Evolutionary conservation across 2,329 filamentous ascomycete species (phyloP).

Genomic region (Exophiala calicioides): DNA sequence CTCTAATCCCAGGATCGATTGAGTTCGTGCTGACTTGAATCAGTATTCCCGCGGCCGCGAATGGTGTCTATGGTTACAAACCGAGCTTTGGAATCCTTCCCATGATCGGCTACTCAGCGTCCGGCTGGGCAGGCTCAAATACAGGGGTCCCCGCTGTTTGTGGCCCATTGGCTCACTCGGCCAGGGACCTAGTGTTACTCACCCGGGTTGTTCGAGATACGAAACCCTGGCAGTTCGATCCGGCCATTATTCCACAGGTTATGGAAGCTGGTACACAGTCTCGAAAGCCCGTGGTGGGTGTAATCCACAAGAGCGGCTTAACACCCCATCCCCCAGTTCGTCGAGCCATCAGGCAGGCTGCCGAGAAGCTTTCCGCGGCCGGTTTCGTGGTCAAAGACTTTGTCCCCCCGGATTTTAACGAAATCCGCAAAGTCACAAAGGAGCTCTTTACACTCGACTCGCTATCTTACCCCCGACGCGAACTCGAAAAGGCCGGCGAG

Average conservation of each 20-base stretch:
- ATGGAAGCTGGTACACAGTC: slow-evolving; percentile 29
- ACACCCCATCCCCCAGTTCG: slow-evolving; percentile 65
- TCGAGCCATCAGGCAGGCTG: slow-evolving; percentile 49
- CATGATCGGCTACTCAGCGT: slow-evolving; percentile 19
- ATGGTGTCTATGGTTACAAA: slow-evolving; percentile 54
- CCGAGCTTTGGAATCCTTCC: slow-evolving; percentile 47
- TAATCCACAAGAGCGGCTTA: slow-evolving; percentile 51
- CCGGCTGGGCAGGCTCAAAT: slow-evolving; percentile 14
- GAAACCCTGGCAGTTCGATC: slow-evolving; percentile 56
- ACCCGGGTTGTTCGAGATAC: slow-evolving; percentile 43
- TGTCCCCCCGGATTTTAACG: slow-evolving; percentile 35
- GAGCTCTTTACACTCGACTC: slow-evolving; percentile 41
- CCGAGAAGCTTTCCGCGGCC: slow-evolving; percentile 41
- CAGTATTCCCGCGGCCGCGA: slow-evolving; percentile 51
- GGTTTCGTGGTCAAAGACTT: slow-evolving; percentile 37
- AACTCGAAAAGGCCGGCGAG: slow-evolving; percentile 37
- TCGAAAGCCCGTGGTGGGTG: slow-evolving; percentile 60
- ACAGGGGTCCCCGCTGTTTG: slow-evolving; percentile 50
- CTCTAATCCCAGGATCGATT: background rate
- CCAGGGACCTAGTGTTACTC: slow-evolving; percentile 50
- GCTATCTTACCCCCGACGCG: slow-evolving; percentile 38
- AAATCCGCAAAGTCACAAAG: slow-evolving; percentile 36
- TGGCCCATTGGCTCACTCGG: slow-evolving; percentile 56
- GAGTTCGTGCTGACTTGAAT: background rate
- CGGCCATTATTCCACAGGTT: slow-evolving; percentile 50